Conservation (phyloP, 495 filamentous ascomycete species). For the Xylaria venustula region DNA sequence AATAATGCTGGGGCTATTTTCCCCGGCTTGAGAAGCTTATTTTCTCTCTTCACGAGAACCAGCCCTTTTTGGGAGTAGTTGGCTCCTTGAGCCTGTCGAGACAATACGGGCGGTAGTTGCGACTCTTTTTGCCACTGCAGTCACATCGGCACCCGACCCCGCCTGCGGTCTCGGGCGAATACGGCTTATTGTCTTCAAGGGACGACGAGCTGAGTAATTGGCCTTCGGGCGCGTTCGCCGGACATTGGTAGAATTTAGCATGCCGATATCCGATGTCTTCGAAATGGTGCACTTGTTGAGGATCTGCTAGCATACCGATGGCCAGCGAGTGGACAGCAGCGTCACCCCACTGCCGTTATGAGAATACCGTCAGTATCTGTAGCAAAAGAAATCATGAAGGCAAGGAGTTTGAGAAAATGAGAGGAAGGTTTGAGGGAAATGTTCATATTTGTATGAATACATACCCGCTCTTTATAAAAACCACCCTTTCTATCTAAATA, state of each 20-base stretch:
- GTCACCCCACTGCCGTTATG: conserved; percentile 36
- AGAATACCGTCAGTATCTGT: conserved; percentile 2
- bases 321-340: conserved; percentile 45
- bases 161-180: conserved; percentile 25
- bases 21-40: too few relatives aligned
- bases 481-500: conserved; percentile 43
- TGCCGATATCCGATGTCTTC: conserved; percentile 44
- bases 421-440: not conserved
- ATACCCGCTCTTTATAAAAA: conserved; percentile 43
- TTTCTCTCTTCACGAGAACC: conserved; percentile 17
- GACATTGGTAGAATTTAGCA: conserved; percentile 33
- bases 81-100: conserved; percentile 30
- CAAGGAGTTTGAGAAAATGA: not conserved
- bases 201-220: conserved; percentile 23
- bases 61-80: conserved; percentile 22
- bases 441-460: conserved; percentile 2
- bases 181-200: conserved; percentile 18
- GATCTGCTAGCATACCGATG: conserved; percentile 37
- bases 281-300: conserved; percentile 44
- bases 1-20: not conserved
- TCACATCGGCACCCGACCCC: conserved; percentile 34
- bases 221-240: conserved; percentile 28
- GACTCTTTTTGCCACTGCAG: conserved; percentile 20
- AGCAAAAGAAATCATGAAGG: not conserved
- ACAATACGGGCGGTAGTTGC: conserved; percentile 22